Base-by-base conservation (phyloP, 192 early-diverging fungal species). In the Linnemannia exigua region DNA sequence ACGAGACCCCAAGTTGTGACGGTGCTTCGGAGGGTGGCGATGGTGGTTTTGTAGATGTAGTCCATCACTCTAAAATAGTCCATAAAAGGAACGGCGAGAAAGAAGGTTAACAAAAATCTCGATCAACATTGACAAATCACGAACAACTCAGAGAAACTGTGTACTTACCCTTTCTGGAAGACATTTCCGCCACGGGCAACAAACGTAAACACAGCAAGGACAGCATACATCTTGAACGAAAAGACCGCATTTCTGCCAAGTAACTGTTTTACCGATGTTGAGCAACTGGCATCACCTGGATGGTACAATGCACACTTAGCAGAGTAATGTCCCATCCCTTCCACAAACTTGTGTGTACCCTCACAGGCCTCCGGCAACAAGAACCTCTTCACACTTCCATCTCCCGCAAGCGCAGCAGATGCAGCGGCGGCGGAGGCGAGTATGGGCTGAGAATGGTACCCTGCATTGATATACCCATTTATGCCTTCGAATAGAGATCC, bases 1-100 rank as follows among this genome's bases (percentile, higher is more conserved):
- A 81, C 38, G 47, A 54, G 47, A 16, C 75, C 74, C 74, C 73
- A 76, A 5, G 74, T 63, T 11, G 67, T 37, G 28, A 82, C 20
- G 1, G 50, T 36, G 16, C 50, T 48, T 28, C 75, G 28, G n/a
- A 71, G 44, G 8, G 68, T 82, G 1, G 61, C 41, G 9, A 82
- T n/a, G 1, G n/a, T 37, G 16, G 75, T 70, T 19, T 35, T 61
- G 5, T 20, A 70, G 20, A 82, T 70, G 28, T 74, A 71, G 35
- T 50, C 69, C 48, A 52, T 44, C 14, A 63, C 58, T 4, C 58
- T 63, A 63, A 2, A 3, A 1, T 3, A 14, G 11, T n/a, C n/a
- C n/a, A n/a, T n/a, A n/a, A 33, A 11, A 25, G 25, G 2, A 8
- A n/a, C 5, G 41, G 41, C 5, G 22, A 61, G n/a, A n/a, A n/a